These are phyloP conservation scores for Tephrocybe sp. DNA, from an alignment of 768 basidiomycete genomes.

Conservation along the genomic window DNA sequence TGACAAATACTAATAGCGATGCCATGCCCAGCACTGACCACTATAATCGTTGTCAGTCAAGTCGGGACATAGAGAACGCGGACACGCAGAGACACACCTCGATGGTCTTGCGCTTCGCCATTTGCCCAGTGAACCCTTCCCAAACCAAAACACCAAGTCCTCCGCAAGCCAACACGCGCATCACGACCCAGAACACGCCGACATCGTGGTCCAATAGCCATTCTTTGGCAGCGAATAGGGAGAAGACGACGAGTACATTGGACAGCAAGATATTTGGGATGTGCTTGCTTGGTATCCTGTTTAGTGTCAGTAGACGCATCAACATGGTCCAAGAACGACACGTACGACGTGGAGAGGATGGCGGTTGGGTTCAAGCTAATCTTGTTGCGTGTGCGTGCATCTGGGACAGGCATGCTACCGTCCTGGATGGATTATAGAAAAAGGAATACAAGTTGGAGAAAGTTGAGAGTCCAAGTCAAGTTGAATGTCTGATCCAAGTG, in stretches of 20 bases:
- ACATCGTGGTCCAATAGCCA: constrained; percentile 64
- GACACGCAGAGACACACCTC: constrained; percentile 47
- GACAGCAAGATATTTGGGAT: constrained; percentile 57
- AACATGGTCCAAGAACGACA: constrained; percentile 10
- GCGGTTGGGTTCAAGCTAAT: constrained; percentile 57
- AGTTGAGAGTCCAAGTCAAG: neutral
- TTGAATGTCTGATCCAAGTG: neutral
- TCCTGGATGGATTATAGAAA: constrained; percentile 8
- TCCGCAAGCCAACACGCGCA: constrained; percentile 71
- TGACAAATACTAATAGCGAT: constrained; percentile 65
- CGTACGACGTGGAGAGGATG: constrained; percentile 55
- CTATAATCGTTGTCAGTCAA: constrained; percentile 30
- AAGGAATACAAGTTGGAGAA: constrained; percentile 2
- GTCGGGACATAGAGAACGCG: constrained; percentile 5
- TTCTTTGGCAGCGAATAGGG: constrained; percentile 63
- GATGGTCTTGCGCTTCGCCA: constrained; percentile 50
- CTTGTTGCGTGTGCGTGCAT: constrained; percentile 65
- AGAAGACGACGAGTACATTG: constrained; percentile 61
- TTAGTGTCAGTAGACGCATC: constrained; percentile 6
- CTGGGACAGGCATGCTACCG: constrained; percentile 55
- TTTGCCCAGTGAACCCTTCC: constrained; percentile 53
- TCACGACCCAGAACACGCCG: constrained; percentile 73
- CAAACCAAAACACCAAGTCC: constrained; percentile 62
- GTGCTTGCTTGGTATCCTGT: constrained; percentile 50
- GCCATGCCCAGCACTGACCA: constrained; percentile 71